These are phyloP conservation scores for Phyllostachys edulis DNA, from an alignment of 176 grass and related monocot genomes.

Conservation along the genomic window DNA sequence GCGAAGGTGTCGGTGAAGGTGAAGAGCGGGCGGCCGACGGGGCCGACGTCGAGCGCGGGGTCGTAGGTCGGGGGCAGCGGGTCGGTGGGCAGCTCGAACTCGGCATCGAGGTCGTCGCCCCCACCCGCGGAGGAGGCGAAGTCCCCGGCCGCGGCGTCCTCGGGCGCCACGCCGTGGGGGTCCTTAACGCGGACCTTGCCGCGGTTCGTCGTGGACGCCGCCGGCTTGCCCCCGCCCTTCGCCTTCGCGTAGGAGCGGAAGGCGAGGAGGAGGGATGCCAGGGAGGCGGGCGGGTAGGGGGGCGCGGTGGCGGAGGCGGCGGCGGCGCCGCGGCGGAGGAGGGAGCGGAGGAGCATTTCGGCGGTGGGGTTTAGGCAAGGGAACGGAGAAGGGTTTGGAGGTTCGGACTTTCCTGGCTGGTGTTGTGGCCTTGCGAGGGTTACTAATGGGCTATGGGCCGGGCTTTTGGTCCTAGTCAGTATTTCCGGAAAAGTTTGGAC, in stretches of 20 bases:
- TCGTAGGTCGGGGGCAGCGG: conserved; percentile 78
- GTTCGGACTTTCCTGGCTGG: neutral
- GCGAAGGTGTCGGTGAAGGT: conserved; percentile 71
- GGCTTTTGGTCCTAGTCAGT: neutral
- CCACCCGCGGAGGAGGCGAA: conserved; percentile 5
- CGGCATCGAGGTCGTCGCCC: conserved; percentile 47
- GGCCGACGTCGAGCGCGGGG: conserved; percentile 73
- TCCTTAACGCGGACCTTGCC: conserved; percentile 64
- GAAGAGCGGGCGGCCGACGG: conserved; percentile 77
- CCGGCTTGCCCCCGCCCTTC: conserved; percentile 63
- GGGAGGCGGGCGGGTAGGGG: neutral
- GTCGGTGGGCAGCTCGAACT: conserved; percentile 73
- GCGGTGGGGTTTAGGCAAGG: conserved; percentile 36
- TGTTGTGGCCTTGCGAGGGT: neutral
- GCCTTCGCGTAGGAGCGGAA: conserved; percentile 71
- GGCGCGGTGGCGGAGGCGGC: conserved; percentile 28
- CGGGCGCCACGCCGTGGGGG: conserved; percentile 41
- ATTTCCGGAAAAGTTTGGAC: neutral
- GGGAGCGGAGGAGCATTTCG: conserved; percentile 63
- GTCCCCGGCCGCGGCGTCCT: conserved; percentile 26
- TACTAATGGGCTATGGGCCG: neutral
- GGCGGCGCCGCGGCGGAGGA: conserved; percentile 53
- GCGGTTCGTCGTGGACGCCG: conserved; percentile 38
- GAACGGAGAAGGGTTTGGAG: conserved; percentile 37
- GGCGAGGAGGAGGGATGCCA: conserved; percentile 27